These are phyloP conservation scores for Sarcocystis neurona DNA, from an alignment of 169 alveolate genomes.

Conservation along the genomic window DNA sequence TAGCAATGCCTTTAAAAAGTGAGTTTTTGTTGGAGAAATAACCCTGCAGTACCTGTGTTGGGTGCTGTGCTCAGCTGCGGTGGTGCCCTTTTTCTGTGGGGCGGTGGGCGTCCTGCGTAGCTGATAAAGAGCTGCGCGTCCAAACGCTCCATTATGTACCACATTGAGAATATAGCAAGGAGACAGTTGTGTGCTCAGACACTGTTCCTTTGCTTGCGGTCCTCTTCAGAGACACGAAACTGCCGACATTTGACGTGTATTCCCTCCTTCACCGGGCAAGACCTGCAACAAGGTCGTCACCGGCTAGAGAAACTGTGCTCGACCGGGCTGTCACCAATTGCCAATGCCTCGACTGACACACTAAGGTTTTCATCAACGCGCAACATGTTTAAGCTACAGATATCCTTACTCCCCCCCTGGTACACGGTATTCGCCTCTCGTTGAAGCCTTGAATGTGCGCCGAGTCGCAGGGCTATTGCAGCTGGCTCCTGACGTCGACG, in stretches of 20 bases:
- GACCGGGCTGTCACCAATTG: too few relatives aligned
- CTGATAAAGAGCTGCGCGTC: neutral
- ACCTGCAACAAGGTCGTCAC: too few relatives aligned
- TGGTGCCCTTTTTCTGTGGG: neutral
- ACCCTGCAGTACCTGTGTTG: neutral
- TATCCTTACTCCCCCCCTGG: too few relatives aligned
- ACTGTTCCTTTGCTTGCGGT: neutral
- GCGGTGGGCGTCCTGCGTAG: neutral
- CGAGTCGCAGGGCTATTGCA: neutral
- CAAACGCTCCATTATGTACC: neutral
- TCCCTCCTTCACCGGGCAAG: too few relatives aligned
- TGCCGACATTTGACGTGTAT: too few relatives aligned
- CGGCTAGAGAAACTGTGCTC: too few relatives aligned
- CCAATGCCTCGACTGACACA: too few relatives aligned
- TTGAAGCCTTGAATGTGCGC: neutral
- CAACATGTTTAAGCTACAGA: too few relatives aligned
- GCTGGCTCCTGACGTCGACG: neutral
- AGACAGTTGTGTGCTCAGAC: neutral
- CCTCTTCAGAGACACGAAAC: too few relatives aligned
- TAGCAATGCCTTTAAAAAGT: slow-evolving; percentile 30
- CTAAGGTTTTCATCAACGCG: too few relatives aligned
- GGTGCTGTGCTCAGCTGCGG: neutral
- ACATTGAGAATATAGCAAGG: neutral
- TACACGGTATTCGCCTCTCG: too few relatives aligned
- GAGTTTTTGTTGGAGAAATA: neutral